Evolutionary conservation across 805 yeast genomes (phyloP), one percentile per base, ranked within the genome.

Genomic region (Wickerhamiella spandovensis): DNA sequence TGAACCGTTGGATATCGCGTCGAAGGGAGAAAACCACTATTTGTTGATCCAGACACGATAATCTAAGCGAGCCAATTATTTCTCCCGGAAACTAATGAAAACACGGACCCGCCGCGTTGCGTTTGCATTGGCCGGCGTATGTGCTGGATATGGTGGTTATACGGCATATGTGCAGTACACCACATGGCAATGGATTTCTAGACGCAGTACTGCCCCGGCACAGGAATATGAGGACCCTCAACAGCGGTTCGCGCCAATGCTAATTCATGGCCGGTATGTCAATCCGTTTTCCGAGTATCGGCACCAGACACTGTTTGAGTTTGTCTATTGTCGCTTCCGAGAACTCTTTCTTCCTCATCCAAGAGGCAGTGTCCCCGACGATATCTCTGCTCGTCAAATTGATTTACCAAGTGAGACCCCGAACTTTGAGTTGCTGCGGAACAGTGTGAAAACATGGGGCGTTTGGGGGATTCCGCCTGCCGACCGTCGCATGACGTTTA

Each of bases 241-340:
- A 17, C 39, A 38, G 39, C 47, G 49, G 37, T 59, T 51, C 46
- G 63, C 63, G 13, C 55, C 62, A 6, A 53, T 59, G 49, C 48
- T 48, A 45, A 43, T 59, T 8, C 50, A 57, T 15, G 96, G 97
- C 9, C 71, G 88, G 57, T 90, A 77, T 67, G 92, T 86, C 52
- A 90, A 90, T 60, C 97, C 97, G 1, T 90, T 90, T 63, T 74
- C 75, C 17, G 96, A 90, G 62, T 90, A 90, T 62, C 72, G 97
- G 48, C 83, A 87, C 6, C 97, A 89, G 65, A 87, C 96, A 0
- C 72, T 86, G 8, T 84, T 84, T 61, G 97, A 90, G 66, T 90
- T 89, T 65, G 69, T 85, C 25, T 70, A 76, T 43, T 82, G 89
- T 57, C 70, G 96, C 20, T 53, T 88, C 3, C 63, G 79, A 51